phyloP scores from a whole-genome alignment of 257 asterid species.

The Anisodus tanguticus region DNA sequence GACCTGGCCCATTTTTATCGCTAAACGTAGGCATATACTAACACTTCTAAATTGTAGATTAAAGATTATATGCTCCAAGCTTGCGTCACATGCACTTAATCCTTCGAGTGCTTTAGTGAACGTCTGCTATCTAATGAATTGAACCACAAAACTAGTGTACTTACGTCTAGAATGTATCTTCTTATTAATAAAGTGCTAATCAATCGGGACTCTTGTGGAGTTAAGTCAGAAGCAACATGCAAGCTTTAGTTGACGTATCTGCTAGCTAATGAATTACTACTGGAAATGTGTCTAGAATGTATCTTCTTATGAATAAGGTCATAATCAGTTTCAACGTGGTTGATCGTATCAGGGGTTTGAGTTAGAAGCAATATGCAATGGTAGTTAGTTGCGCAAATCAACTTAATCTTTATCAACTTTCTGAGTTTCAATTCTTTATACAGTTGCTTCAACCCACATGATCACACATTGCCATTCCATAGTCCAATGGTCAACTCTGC shows the following conservation, averaged over 20 bases:
- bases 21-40: neutral
- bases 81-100: neutral
- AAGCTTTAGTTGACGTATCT: neutral
- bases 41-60: neutral
- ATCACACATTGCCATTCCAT: neutral
- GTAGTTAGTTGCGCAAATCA: neutral
- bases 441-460: conserved; percentile 16
- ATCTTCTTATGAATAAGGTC: conserved; percentile 14
- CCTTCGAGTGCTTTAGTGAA: neutral
- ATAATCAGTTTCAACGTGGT: neutral
- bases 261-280: neutral
- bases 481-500: neutral
- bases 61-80: neutral
- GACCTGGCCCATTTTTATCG: neutral
- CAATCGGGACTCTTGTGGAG: neutral
- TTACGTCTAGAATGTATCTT: neutral
- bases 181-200: neutral
- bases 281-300: neutral
- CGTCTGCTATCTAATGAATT: conserved; percentile 9
- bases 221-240: neutral
- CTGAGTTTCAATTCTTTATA: neutral
- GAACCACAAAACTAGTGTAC: neutral
- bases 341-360: neutral
- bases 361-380: conserved; percentile 17
- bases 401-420: neutral